Conservation (phyloP, 345 rosid genomes). For the Populus simonii region DNA sequence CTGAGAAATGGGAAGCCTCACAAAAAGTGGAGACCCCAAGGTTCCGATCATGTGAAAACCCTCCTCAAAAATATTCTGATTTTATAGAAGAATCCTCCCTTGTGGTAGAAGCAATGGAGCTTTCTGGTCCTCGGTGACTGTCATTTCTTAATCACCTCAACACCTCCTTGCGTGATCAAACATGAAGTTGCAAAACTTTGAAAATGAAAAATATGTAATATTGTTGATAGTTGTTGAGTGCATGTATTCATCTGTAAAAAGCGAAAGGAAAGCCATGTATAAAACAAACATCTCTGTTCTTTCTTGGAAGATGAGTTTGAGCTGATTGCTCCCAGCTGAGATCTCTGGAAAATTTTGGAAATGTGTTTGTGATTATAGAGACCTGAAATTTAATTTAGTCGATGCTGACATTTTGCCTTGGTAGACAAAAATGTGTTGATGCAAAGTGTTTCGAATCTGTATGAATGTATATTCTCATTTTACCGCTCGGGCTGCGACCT, state of each 20-base stretch:
- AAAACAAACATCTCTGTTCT: conserved; percentile 16
- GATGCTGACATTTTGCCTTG: not conserved
- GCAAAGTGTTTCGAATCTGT: too few species aligned
- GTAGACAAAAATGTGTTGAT: not conserved
- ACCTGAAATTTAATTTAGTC: not conserved
- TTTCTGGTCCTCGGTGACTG: conserved; percentile 82
- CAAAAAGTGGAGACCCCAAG: conserved; percentile 55
- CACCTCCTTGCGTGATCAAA: not conserved
- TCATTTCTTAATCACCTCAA: not conserved
- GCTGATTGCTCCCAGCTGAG: conserved; percentile 2
- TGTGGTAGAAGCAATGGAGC: conserved; percentile 93
- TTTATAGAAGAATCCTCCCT: conserved; percentile 87
- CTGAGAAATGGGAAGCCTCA: conserved; percentile 81
- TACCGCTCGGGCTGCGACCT: too few species aligned
- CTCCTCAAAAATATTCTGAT: conserved; percentile 58
- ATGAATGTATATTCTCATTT: too few species aligned
- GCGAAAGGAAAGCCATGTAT: conserved; percentile 19
- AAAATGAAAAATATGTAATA: conserved; percentile 8
- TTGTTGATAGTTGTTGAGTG: conserved; percentile 33
- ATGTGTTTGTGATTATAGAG: not conserved
- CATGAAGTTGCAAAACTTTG: conserved; percentile 11
- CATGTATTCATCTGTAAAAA: conserved; percentile 53
- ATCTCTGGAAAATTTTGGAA: conserved; percentile 3
- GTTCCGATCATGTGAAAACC: conserved; percentile 39
- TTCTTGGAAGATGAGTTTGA: conserved; percentile 14